Evolutionary conservation across 78 protist species (phyloP).

Genomic region (Isochrysis galbana): DNA sequence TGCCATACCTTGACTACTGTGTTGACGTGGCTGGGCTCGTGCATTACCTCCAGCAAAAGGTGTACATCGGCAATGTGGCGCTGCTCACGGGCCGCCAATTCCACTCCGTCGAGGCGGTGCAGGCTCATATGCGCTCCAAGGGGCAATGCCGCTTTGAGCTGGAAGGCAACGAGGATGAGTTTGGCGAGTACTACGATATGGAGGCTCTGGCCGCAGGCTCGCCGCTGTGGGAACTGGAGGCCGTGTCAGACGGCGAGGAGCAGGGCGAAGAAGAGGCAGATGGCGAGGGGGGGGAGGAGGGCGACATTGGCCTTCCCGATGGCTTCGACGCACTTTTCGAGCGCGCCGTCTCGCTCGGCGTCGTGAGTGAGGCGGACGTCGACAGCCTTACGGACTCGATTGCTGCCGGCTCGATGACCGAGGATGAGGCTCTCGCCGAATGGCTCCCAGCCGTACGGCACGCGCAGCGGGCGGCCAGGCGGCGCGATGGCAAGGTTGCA

Average conservation of each 20-base stretch:
- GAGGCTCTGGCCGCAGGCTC: background rate
- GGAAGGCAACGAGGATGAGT: conserved; percentile 21
- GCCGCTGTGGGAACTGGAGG: background rate
- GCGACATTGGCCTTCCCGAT: background rate
- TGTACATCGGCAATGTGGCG: background rate
- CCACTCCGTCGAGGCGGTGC: background rate
- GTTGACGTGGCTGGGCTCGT: conserved; percentile 3
- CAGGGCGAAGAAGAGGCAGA: background rate
- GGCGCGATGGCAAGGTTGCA: no score
- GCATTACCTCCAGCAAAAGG: conserved; percentile 25
- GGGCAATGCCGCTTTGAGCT: background rate
- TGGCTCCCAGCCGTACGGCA: no score
- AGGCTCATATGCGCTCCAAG: background rate
- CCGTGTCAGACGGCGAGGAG: background rate
- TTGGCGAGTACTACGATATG: background rate
- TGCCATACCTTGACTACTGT: conserved; percentile 16
- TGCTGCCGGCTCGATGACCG: no score
- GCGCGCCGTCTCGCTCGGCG: background rate
- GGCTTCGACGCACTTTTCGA: background rate
- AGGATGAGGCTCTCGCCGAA: no score
- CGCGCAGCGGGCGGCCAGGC: no score
- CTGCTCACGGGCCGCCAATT: background rate
- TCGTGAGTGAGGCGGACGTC: background rate
- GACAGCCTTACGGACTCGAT: background rate
- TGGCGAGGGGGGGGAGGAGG: background rate